Evolutionary conservation across 345 rosid species (phyloP).

Genomic region (Erysimum cheiranthoides): DNA sequence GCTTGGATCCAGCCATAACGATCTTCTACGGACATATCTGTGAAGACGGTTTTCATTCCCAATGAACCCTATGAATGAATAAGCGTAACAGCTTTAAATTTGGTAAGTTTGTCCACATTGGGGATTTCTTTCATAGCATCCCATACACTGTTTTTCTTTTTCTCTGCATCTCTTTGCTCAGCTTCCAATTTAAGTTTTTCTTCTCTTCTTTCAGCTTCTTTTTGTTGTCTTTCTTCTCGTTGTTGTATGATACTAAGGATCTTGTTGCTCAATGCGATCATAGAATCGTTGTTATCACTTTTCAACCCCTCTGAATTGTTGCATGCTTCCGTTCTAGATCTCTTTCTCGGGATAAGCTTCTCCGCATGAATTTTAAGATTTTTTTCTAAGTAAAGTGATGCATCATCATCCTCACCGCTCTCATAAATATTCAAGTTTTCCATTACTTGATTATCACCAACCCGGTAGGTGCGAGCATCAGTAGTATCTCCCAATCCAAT

Average conservation of each 20-base stretch:
- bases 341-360: background rate
- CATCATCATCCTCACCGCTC: background rate
- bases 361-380: background rate
- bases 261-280: background rate
- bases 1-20: background rate
- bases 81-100: background rate
- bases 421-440: background rate
- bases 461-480: background rate
- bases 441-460: background rate
- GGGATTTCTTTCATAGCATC: background rate
- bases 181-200: no score
- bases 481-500: background rate
- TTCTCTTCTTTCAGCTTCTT: no score
- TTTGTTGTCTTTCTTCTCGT: slow-evolving; percentile 19
- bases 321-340: background rate
- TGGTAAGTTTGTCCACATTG: background rate
- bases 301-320: no score
- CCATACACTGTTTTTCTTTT: slow-evolving; percentile 8
- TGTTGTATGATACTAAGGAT: background rate
- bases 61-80: background rate
- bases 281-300: background rate
- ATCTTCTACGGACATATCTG: background rate
- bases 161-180: background rate
- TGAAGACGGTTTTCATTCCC: background rate
- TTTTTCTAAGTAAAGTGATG: background rate